Evolutionary conservation across 169 alveolate species (phyloP).

Genomic region (Cyclospora cayetanensis): DNA sequence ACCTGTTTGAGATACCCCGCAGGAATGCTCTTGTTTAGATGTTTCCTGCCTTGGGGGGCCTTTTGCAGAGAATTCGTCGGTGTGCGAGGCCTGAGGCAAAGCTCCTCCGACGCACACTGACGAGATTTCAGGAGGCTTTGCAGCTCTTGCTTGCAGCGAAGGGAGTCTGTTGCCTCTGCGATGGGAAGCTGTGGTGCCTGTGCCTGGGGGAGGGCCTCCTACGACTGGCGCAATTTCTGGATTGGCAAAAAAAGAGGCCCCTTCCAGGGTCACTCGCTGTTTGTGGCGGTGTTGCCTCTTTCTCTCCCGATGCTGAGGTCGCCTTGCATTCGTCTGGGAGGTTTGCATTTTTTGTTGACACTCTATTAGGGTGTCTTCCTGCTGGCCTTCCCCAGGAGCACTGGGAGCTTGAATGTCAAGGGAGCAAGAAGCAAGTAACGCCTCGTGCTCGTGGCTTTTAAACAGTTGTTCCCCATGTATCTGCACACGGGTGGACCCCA

Average conservation of each 20-base stretch:
- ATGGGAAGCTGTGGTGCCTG: neutral
- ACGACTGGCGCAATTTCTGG: neutral
- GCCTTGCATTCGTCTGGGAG: neutral
- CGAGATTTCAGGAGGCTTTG: neutral
- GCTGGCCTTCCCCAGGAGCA: too few species aligned
- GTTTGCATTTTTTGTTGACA: too few species aligned
- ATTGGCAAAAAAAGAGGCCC: neutral
- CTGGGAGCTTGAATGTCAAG: neutral
- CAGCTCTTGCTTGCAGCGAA: neutral
- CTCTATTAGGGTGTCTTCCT: too few species aligned
- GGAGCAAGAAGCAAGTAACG: neutral
- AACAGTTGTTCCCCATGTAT: neutral
- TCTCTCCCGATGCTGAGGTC: neutral
- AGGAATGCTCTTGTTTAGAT: neutral
- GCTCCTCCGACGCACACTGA: neutral
- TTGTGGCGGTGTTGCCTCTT: neutral
- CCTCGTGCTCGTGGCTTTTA: neutral
- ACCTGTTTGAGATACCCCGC: neutral
- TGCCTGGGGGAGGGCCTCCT: neutral
- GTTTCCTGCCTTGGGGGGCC: neutral
- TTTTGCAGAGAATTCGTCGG: neutral
- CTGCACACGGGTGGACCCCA: neutral
- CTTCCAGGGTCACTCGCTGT: neutral
- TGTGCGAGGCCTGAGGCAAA: neutral
- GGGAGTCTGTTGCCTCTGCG: neutral